Base-by-base conservation (phyloP, 768 basidiomycete genomes). In the Kwoniella dendrophila region DNA sequence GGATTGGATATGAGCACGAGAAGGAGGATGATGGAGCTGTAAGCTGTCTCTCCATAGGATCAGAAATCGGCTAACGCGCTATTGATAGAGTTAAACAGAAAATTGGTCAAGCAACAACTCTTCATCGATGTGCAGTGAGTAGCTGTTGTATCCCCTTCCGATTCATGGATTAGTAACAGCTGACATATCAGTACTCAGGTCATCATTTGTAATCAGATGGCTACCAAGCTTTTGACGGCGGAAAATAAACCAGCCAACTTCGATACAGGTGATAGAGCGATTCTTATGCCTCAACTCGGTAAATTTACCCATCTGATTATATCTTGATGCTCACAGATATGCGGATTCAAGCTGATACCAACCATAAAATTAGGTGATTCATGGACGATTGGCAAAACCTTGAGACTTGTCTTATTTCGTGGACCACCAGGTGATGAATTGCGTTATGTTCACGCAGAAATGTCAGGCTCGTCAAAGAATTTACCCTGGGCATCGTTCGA, bases 211-310 rank as follows among this genome's bases (percentile, higher is more conserved):
- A 75, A 71, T 53, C 78, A 79, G 47, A 68, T 79, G 54, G 74
- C 76, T 11, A 79, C 78, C 2, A 77, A 77, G 54, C 63, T 75
- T 3, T 41, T 79, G 33, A 75, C 75, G 1, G 64, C 59, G 32
- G 74, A 76, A 20, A 75, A 76, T 55, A 75, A 77, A 61, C 74
- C 72, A 8, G 73, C 70, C 2, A 77, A 74, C 32, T 76, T 79
- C 56, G 75, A 76, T 38, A 74, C 70, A 1, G 78, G 74, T 1
- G 76, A 77, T 33, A 47, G 69, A 29, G 74, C 74, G 2, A 68
- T 79, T 3, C 62, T 79, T 6, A 77, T 76, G 74, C 76, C 78
- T 34, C 78, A 79, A 47, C 61, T 79, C 5, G 77, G 77, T 72
- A 14, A 55, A 70, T 34, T 20, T 50, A 24, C 30, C n/a, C 16